Evolutionary conservation across 192 early-diverging fungal species (phyloP).

Genomic region (Linnemannia schmuckeri): DNA sequence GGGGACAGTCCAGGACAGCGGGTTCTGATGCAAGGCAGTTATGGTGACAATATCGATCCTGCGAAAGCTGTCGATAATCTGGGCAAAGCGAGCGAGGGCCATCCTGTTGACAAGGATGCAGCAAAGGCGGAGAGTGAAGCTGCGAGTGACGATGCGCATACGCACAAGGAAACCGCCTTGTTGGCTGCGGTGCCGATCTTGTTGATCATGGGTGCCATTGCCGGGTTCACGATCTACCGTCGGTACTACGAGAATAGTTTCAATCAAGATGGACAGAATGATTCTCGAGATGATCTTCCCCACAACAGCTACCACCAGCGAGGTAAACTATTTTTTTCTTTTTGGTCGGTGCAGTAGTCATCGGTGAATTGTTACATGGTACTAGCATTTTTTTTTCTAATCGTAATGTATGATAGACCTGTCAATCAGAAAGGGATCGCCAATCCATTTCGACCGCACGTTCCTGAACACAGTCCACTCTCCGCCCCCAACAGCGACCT

Average conservation of each 20-base stretch:
- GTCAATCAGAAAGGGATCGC: slow-evolving; percentile 31
- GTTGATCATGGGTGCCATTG: slow-evolving; percentile 44
- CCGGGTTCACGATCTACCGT: slow-evolving; percentile 41
- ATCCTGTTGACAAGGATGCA: slow-evolving; percentile 9
- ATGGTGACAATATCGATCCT: slow-evolving; percentile 2
- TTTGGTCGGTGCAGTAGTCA: background rate
- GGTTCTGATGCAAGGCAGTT: slow-evolving; percentile 19
- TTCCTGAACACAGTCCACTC: slow-evolving; percentile 46
- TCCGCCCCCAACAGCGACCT: slow-evolving; percentile 34
- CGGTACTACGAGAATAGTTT: slow-evolving; percentile 40
- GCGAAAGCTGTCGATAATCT: background rate
- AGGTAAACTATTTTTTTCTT: slow-evolving; percentile 11
- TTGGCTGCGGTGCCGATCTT: slow-evolving; percentile 35
- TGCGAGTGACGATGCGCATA: background rate
- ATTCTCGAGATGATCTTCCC: slow-evolving; percentile 22
- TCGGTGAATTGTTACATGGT: background rate
- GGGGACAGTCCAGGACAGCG: background rate
- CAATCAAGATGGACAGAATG: slow-evolving; percentile 33
- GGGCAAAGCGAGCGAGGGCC: slow-evolving; percentile 29
- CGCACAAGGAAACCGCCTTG: slow-evolving; percentile 22
- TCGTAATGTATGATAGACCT: slow-evolving; percentile 4
- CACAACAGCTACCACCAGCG: slow-evolving; percentile 25
- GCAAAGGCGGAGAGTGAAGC: background rate
- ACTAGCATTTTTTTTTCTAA: background rate
- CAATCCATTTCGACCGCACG: slow-evolving; percentile 48